Percentiles rank a stretch among this genome's conserved stretches.
phyloP scores from a whole-genome alignment of 2,329 filamentous ascomycete species.

The Colletotrichum sp. region DNA sequence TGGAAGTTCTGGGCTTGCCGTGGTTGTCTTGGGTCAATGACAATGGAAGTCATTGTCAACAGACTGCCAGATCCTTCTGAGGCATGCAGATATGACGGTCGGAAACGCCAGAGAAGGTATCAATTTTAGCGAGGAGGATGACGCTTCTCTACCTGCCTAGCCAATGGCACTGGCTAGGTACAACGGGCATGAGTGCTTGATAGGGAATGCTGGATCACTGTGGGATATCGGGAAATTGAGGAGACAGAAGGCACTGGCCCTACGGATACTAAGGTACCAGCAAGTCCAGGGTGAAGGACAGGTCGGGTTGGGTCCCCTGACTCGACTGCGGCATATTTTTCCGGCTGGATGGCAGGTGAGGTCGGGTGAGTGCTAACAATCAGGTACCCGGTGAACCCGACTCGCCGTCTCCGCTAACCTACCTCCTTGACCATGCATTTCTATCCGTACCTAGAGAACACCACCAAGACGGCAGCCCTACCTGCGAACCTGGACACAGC shows the following conservation, averaged over 20 bases:
- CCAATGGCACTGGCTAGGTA: not conserved
- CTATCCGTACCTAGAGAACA: not conserved
- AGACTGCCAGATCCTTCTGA: not conserved
- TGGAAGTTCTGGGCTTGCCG: not conserved
- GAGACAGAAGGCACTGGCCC: not conserved
- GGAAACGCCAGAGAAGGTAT: not conserved
- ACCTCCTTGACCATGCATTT: not conserved
- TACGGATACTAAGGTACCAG: not conserved
- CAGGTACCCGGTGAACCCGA: not conserved
- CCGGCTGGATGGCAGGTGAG: not conserved
- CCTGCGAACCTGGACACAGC: not conserved
- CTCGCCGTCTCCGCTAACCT: not conserved
- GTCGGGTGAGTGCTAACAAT: not conserved
- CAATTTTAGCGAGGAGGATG: not conserved
- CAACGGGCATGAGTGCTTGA: not conserved
- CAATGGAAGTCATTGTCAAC: not conserved
- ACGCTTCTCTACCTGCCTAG: not conserved
- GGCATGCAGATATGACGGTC: not conserved
- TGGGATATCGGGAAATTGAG: not conserved
- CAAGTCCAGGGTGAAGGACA: not conserved
- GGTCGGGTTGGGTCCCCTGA: not conserved
- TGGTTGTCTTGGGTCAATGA: not conserved
- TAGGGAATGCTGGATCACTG: not conserved
- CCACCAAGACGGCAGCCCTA: not conserved
- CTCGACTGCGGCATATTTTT: conserved; percentile 6